A percentile compares a stretch with the other conserved stretches of the same genome.
phyloP scores from a whole-genome alignment of 2,329 filamentous ascomycete species.

The Lomentospora prolificans region DNA sequence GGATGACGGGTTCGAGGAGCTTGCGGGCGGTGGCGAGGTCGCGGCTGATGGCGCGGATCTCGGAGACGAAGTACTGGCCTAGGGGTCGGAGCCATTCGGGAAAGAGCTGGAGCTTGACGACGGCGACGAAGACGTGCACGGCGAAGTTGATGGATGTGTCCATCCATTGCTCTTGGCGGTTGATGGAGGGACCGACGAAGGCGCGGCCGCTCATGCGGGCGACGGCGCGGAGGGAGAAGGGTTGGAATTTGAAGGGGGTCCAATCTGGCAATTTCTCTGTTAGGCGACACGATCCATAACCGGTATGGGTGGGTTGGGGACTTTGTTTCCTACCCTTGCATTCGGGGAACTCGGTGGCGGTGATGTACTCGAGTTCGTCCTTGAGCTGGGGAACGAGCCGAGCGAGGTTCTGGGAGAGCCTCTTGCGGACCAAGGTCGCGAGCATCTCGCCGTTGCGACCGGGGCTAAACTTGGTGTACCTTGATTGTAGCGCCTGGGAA shows the following conservation, averaged over 20 bases:
- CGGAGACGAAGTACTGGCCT: constrained; percentile 35
- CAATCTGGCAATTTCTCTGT: constrained; percentile 36
- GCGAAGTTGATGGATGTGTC: constrained; percentile 40
- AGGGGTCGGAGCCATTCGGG: constrained; percentile 38
- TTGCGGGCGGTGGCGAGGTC: constrained; percentile 31
- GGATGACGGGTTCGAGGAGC: constrained; percentile 35
- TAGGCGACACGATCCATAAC: no score
- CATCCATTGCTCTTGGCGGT: constrained; percentile 44
- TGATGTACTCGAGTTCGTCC: constrained; percentile 34
- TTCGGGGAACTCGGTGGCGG: constrained; percentile 36
- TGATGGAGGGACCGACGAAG: constrained; percentile 41
- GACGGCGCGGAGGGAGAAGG: constrained; percentile 39
- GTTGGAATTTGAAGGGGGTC: constrained; percentile 43
- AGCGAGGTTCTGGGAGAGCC: constrained; percentile 36
- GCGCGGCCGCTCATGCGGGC: constrained; percentile 43
- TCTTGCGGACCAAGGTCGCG: constrained; percentile 33
- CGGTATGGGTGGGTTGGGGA: no score
- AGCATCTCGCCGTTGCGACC: constrained; percentile 36
- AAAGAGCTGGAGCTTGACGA: constrained; percentile 41
- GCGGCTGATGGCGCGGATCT: constrained; percentile 32
- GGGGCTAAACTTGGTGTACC: constrained; percentile 39
- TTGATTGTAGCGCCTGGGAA: constrained; percentile 36
- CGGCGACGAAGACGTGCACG: constrained; percentile 35
- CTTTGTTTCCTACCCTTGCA: constrained; percentile 32
- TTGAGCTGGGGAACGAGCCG: constrained; percentile 35